A percentile compares a stretch with the other conserved stretches of the same genome.
Conservation (phyloP, 2,329 filamentous ascomycete genomes). For the Aspergillus aculeatus region DNA sequence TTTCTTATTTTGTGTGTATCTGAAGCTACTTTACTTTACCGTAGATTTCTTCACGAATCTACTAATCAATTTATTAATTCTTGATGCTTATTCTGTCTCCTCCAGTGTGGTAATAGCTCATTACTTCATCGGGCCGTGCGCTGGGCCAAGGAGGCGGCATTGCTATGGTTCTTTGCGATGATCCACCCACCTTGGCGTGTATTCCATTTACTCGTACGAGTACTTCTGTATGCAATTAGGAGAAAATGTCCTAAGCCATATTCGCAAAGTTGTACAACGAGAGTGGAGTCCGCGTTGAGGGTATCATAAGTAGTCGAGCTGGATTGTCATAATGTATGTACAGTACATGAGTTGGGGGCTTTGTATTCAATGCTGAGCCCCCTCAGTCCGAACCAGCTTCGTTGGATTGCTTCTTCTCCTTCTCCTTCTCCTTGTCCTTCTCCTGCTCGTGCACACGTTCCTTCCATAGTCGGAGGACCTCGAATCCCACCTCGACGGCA, state of each 20-base stretch:
- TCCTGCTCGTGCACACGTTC: conserved; percentile 52
- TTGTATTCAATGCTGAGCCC: background rate
- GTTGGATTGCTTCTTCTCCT: conserved; percentile 2
- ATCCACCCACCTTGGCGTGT: too few species aligned
- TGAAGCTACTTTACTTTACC: background rate
- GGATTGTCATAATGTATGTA: background rate
- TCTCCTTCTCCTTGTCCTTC: conserved; percentile 8
- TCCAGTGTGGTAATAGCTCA: too few species aligned
- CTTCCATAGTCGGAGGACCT: conserved; percentile 70
- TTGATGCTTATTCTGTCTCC: background rate
- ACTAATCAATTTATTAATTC: background rate
- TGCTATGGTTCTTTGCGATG: too few species aligned
- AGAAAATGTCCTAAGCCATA: too few species aligned
- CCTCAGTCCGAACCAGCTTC: background rate
- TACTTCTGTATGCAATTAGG: too few species aligned
- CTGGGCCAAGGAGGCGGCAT: too few species aligned
- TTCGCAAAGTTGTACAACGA: background rate
- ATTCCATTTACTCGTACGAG: too few species aligned
- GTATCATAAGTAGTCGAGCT: conserved; percentile 1
- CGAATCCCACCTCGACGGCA: conserved; percentile 86
- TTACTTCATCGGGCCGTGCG: too few species aligned
- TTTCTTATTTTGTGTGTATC: background rate
- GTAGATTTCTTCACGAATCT: background rate
- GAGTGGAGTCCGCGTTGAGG: background rate
- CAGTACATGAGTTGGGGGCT: conserved; percentile 1